Conservation (phyloP, 768 basidiomycete genomes). For the Termitomyces heimii region DNA sequence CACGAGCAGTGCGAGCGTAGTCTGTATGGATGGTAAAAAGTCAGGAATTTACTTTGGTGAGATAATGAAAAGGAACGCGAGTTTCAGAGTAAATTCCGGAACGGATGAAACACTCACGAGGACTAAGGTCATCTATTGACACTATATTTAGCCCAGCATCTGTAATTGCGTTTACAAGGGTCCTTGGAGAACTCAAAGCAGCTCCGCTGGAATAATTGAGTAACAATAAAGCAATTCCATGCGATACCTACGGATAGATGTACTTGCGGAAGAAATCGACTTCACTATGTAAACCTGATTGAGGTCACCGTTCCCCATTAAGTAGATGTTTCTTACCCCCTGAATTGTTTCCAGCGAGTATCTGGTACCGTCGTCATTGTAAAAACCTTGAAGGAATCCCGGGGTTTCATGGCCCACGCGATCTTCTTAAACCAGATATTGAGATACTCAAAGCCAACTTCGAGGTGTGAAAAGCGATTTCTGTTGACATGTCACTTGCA, state of each 20-base stretch:
- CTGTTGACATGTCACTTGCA: background rate
- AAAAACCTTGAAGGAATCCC: slow-evolving; percentile 8
- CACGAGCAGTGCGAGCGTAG: slow-evolving; percentile 9
- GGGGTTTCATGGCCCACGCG: slow-evolving; percentile 8
- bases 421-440: slow-evolving; percentile 6
- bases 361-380: slow-evolving; percentile 9
- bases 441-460: slow-evolving; percentile 6
- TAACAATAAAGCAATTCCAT: too few species aligned
- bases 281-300: background rate
- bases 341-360: slow-evolving; percentile 7
- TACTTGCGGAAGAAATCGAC: slow-evolving; percentile 9
- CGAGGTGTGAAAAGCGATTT: too few species aligned
- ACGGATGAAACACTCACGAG: background rate
- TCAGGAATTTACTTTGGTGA: too few species aligned
- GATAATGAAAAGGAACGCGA: too few species aligned
- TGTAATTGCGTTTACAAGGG: slow-evolving; percentile 4
- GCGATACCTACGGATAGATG: slow-evolving; percentile 4
- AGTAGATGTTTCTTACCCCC: background rate
- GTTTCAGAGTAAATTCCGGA: too few species aligned
- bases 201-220: background rate
- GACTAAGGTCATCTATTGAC: slow-evolving; percentile 7
- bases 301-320: background rate
- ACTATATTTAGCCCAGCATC: slow-evolving; percentile 7
- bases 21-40: background rate
- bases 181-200: background rate